Evolutionary conservation across 2,329 filamentous ascomycete genomes (phyloP).

Genomic region (Decorospora gaudefroyi): DNA sequence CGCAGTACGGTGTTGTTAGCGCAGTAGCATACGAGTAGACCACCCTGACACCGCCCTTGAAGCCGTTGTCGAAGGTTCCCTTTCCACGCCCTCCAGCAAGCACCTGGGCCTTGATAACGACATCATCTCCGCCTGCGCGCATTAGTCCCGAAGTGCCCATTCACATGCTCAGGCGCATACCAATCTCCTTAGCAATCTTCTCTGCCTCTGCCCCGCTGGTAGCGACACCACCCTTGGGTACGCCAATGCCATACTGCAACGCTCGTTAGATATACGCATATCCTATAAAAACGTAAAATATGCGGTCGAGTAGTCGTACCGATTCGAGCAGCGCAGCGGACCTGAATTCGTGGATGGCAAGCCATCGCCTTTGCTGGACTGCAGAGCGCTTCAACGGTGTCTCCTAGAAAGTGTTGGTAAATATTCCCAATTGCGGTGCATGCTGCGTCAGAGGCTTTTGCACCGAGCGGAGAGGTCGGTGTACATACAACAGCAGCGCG

Average conservation of each 20-base stretch:
- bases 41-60: constrained; percentile 97
- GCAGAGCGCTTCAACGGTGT: constrained; percentile 59
- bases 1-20: constrained; percentile 2
- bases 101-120: constrained; percentile 99
- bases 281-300: constrained; percentile 11
- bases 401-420: constrained; percentile 55
- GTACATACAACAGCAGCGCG: constrained; percentile 73
- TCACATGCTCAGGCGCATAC: constrained; percentile 53
- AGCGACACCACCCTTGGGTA: constrained; percentile 88
- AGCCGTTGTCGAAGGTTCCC: constrained; percentile 95
- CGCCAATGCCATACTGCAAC: constrained; percentile 85
- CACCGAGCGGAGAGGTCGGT: constrained; percentile 18
- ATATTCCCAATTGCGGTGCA: constrained; percentile 30
- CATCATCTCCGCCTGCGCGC: constrained; percentile 73
- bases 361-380: constrained; percentile 79
- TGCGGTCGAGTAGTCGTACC: constrained; percentile 49
- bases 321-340: constrained; percentile 85
- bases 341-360: constrained; percentile 98
- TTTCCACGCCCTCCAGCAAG: constrained; percentile 97
- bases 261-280: constrained; percentile 30
- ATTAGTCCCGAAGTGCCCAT: constrained; percentile 37
- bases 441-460: constrained; percentile 40
- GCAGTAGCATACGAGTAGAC: constrained; percentile 78
- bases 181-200: constrained; percentile 85
- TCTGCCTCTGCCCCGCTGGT: constrained; percentile 85